Percentiles rank a stretch among this genome's conserved stretches.
Evolutionary conservation across 108 stramenopile genomes (phyloP).

Genomic region (Schizochytrium sp.): DNA sequence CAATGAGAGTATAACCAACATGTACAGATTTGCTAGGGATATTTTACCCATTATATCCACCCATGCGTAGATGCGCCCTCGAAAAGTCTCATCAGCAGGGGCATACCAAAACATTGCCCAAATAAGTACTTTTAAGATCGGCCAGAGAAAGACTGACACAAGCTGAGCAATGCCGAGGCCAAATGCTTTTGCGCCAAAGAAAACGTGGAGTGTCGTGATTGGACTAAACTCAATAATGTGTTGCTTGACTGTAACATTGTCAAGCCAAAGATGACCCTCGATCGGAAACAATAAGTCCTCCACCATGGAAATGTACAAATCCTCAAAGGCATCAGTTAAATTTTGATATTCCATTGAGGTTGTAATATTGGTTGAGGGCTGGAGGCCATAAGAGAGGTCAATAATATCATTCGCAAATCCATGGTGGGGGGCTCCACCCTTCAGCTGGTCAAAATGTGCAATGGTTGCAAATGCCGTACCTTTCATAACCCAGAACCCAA

Average conservation of each 20-base stretch:
- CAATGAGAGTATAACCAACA: background rate
- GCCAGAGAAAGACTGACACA: constrained; percentile 4
- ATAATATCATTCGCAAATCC: no score
- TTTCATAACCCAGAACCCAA: constrained; percentile 27
- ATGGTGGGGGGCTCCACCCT: no score
- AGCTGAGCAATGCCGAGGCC: background rate
- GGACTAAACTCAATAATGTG: constrained; percentile 29
- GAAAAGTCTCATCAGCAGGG: background rate
- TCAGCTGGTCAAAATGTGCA: background rate
- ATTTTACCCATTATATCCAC: background rate
- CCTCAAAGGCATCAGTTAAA: no score
- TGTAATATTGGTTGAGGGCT: no score
- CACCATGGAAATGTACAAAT: no score
- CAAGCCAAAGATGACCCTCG: background rate
- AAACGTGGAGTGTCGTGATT: background rate
- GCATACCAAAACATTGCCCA: constrained; percentile 11
- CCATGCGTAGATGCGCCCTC: background rate
- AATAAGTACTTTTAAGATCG: background rate
- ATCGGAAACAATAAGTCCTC: background rate
- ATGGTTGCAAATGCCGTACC: background rate
- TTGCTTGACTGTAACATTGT: background rate
- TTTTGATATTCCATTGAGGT: no score
- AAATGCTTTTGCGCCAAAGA: background rate
- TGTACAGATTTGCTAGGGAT: background rate
- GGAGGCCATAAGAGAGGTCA: no score